Evolutionary conservation across 192 early-diverging fungal genomes (phyloP).

Genomic region (Coemansia sp.): DNA sequence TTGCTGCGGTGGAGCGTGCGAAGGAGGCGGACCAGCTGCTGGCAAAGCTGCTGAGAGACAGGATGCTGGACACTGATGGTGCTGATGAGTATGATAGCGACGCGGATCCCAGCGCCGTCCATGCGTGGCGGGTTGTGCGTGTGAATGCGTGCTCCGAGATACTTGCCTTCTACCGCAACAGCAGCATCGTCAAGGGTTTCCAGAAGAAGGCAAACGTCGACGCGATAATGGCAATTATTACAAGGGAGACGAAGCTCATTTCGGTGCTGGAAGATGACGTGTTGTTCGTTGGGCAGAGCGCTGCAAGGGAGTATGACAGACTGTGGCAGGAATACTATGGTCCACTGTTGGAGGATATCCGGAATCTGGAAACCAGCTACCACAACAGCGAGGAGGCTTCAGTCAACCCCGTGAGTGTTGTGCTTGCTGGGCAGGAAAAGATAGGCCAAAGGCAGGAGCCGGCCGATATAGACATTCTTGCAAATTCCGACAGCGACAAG

Average conservation of each 20-base stretch:
- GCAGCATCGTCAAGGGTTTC: not conserved
- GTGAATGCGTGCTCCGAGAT: conserved; percentile 16
- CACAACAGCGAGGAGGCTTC: not conserved
- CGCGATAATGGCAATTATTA: not conserved
- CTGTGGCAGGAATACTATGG: conserved; percentile 32
- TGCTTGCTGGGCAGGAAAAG: not conserved
- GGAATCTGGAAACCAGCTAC: not conserved
- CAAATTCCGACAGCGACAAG: not conserved
- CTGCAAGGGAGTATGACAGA: conserved; percentile 8
- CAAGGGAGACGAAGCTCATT: not conserved
- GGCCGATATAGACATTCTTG: not conserved
- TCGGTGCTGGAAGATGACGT: conserved; percentile 16
- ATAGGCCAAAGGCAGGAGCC: not conserved
- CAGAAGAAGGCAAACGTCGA: conserved; percentile 1
- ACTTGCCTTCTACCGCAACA: conserved; percentile 5
- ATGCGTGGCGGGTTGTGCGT: conserved; percentile 14
- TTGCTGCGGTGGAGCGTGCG: not conserved
- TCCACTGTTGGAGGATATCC: conserved; percentile 20
- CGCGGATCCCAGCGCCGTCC: conserved; percentile 14
- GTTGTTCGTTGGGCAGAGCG: conserved; percentile 8
- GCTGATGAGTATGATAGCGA: conserved; percentile 21
- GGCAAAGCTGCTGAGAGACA: not conserved
- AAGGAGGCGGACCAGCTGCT: not conserved
- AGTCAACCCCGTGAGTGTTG: no score
- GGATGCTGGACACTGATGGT: not conserved